Base-by-base conservation (phyloP, 2,329 filamentous ascomycete species). In the Aspergillus unguis region DNA sequence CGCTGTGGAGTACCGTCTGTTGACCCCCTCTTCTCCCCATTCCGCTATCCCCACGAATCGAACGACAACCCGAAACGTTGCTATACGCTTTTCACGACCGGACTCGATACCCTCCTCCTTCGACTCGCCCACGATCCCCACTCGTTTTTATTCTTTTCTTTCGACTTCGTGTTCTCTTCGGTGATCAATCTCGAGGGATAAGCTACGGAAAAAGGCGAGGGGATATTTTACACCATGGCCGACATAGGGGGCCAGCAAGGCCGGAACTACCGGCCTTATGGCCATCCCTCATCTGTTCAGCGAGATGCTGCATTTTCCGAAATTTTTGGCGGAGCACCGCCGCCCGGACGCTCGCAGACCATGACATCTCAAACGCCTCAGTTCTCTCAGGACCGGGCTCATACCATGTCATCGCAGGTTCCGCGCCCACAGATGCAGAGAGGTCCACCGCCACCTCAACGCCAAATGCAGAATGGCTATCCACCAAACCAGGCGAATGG, bases 271-370 rank as follows among this genome's bases (percentile, higher is more conserved):
- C 75, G 81, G 69, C 71, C 77, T 57, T 79, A 82, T 68, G 80
- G 77, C 56, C 76, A 78, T 67, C 71, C 79, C 48, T 75, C 80
- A 37, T 75, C 78, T 55, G 73, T 73, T 66, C 89, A 94, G 75
- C 87, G 94, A 75, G 92, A 99, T 83, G 90, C 90, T 62, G 94
- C 92, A 60, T 99, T 95, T 73, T 90, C 88, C 61, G 92, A 92
- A 75, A 97, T 97, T 69, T 99, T 97, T 71, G 94, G 92, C 62
- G 85, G 85, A 59, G 82, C 89, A 59, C 91, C 90, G 59, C 90
- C 90, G 43, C 84, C 89, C 42, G 92, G 92, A 53, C 87, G 94
- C 71, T 95, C 92, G 53, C 92, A 96, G 68, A 96, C 92, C 27
- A 96, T 97, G 91, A 94, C 86, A 58, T 91, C 88, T 51, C 86